Base-by-base conservation (phyloP, 1,284 basidiomycete species). In the Microbotryum scabiosae region DNA sequence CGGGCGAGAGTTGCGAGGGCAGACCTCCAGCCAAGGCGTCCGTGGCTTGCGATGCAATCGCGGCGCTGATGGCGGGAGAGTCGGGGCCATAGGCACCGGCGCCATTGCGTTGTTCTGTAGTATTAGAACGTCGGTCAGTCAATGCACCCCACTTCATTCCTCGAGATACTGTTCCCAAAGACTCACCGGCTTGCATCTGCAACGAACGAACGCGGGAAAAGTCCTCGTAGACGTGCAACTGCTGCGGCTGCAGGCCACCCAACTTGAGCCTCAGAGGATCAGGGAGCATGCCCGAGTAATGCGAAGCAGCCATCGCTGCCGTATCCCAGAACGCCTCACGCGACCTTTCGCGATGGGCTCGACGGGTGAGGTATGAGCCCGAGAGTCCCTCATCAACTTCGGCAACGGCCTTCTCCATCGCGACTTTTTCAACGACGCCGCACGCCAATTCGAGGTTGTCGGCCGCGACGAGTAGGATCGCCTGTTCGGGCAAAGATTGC, bases 371-470 rank as follows among this genome's bases (percentile, higher is more conserved):
- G 72, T 92, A 97, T 14, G 91, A 87, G 32, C 82, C 73, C 5
- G 84, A 81, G 63, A 99, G 88, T 43, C 85, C 85, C 68, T 94
- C 91, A 73, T 99, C 96, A 21, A 97, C 88, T 72, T 98, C 96
- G n/a, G 85, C 82, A 55, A 91, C 82, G 1, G 93, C 93, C 69
- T 92, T 86, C 72, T 98, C 93, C 88, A 97, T 97, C 1, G 96
- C 96, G 9, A 93, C 93, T 74, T 90, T 94, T 77, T 97, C 93
- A 66, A 99, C 92, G 8, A 93, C 89, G 59, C 85, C 83, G 74
- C 94, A 97, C 20, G 94, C 94, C 56, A 92, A 80, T 61, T 98
- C 93, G 63, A 97, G 80, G 72, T 99, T 98, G 72, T 97, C 93
- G 68, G 86, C 84, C 45, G 94, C 90, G 52, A 98, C 82, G 41